These are phyloP conservation scores for Sporisorium sorghi DNA, from an alignment of 1,284 basidiomycete genomes.

Conservation along the genomic window DNA sequence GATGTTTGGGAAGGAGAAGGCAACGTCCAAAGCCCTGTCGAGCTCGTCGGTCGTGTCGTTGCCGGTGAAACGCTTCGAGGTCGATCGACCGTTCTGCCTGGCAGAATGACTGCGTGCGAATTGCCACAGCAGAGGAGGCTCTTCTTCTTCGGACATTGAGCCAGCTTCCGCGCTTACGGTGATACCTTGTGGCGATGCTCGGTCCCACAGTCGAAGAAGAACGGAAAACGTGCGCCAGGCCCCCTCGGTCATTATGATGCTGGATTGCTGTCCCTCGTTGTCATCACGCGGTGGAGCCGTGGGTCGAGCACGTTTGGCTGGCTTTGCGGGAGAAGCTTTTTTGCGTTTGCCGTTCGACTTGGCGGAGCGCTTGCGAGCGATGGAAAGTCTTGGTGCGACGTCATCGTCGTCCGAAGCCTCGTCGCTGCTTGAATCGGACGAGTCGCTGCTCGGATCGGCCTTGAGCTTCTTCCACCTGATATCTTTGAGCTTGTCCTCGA, in stretches of 20 bases:
- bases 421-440: constrained; percentile 24
- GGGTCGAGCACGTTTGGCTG: constrained; percentile 10
- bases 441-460: constrained; percentile 1
- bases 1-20: constrained; percentile 35
- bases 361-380: constrained; percentile 10
- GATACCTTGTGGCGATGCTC: background rate
- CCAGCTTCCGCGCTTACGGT: background rate
- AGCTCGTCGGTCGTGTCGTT: constrained; percentile 24
- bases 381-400: background rate
- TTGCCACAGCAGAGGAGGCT: constrained; percentile 36
- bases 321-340: constrained; percentile 4
- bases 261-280: background rate
- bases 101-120: constrained; percentile 22
- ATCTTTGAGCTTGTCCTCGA: constrained; percentile 33
- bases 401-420: constrained; percentile 16
- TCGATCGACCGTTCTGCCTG: background rate
- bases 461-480: constrained; percentile 19
- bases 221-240: constrained; percentile 42
- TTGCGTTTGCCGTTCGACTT: constrained; percentile 7
- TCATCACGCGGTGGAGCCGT: background rate
- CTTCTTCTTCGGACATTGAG: constrained; percentile 1
- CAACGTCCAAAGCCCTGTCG: constrained; percentile 35
- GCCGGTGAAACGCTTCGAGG: background rate
- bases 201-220: constrained; percentile 36
- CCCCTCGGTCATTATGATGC: constrained; percentile 36